phyloP scores from a whole-genome alignment of 2,329 filamentous ascomycete species.

The Penicillium sp. region DNA sequence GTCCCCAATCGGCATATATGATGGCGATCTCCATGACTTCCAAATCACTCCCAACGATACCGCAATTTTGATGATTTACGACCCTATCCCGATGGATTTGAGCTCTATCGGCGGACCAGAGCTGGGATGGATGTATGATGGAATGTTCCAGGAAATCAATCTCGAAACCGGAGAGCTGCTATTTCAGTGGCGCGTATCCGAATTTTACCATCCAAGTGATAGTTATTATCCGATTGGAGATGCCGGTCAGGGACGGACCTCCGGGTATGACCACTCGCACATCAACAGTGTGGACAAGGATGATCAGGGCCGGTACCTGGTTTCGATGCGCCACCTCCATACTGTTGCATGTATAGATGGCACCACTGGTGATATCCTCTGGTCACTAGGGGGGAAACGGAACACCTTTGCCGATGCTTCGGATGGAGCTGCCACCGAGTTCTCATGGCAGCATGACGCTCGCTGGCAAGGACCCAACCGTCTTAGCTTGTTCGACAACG shows the following conservation, averaged over 20 bases:
- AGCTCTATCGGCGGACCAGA: conserved; percentile 38
- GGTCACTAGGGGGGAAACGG: conserved; percentile 29
- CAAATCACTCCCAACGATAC: conserved; percentile 43
- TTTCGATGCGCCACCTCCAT: conserved; percentile 42
- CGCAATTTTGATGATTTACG: conserved; percentile 44
- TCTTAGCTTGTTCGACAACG: conserved; percentile 30
- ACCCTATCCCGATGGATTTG: conserved; percentile 41
- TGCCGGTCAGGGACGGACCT: conserved; percentile 17
- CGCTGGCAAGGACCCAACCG: conserved; percentile 25
- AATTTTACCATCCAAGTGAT: conserved; percentile 35
- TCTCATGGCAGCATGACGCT: conserved; percentile 33
- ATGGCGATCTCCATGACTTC: conserved; percentile 47
- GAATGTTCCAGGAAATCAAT: conserved; percentile 47
- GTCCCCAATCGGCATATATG: conserved; percentile 18
- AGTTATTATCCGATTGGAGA: conserved; percentile 19
- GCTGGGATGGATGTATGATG: conserved; percentile 43
- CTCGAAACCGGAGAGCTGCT: conserved; percentile 43
- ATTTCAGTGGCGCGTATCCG: conserved; percentile 48
- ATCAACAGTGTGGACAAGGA: conserved; percentile 55
- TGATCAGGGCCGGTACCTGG: conserved; percentile 41
- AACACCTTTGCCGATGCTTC: conserved; percentile 31
- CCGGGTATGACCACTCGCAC: conserved; percentile 54
- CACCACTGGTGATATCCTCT: conserved; percentile 25
- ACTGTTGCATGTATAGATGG: conserved; percentile 44
- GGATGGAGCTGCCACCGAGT: conserved; percentile 20